Conservation (phyloP, 2,329 filamentous ascomycete species). For the Claviceps sp. region DNA sequence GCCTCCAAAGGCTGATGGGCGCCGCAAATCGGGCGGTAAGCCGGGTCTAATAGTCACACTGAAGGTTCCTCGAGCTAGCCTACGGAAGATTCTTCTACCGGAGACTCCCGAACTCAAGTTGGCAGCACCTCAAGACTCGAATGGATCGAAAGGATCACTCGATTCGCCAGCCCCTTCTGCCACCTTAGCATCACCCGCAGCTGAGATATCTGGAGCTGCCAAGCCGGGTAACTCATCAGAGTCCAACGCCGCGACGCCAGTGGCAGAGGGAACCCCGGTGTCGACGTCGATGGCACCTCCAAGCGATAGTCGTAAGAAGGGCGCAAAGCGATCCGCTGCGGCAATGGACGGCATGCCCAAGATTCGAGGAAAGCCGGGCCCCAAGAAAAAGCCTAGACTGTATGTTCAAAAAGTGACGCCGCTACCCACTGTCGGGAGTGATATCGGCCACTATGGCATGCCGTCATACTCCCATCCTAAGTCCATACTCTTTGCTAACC, state of each 20-base stretch:
- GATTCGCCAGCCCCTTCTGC: slow-evolving; percentile 32
- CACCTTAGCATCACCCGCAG: slow-evolving; percentile 23
- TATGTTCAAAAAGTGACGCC: slow-evolving; percentile 37
- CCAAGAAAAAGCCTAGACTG: slow-evolving; percentile 92
- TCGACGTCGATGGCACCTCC: slow-evolving; percentile 47
- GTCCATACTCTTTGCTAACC: slow-evolving; percentile 15
- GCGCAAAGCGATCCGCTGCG: slow-evolving; percentile 54
- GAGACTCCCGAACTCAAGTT: slow-evolving; percentile 30
- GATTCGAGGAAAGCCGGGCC: slow-evolving; percentile 74
- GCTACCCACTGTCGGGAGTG: neutral
- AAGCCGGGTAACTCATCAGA: slow-evolving; percentile 44
- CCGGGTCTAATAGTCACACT: slow-evolving; percentile 34
- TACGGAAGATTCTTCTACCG: slow-evolving; percentile 37
- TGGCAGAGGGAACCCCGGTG: slow-evolving; percentile 40
- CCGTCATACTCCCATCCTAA: neutral
- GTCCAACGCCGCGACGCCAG: slow-evolving; percentile 47
- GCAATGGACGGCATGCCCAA: slow-evolving; percentile 50
- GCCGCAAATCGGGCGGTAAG: slow-evolving; percentile 26
- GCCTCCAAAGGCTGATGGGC: slow-evolving; percentile 22
- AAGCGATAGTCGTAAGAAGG: slow-evolving; percentile 53
- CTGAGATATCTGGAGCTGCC: slow-evolving; percentile 30
- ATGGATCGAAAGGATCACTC: slow-evolving; percentile 23
- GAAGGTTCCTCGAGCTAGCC: slow-evolving; percentile 33
- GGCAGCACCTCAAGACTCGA: slow-evolving; percentile 19
- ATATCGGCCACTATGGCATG: neutral